Conservation (phyloP, 2,329 filamentous ascomycete species). For the Fusarium pseudonygamai region DNA sequence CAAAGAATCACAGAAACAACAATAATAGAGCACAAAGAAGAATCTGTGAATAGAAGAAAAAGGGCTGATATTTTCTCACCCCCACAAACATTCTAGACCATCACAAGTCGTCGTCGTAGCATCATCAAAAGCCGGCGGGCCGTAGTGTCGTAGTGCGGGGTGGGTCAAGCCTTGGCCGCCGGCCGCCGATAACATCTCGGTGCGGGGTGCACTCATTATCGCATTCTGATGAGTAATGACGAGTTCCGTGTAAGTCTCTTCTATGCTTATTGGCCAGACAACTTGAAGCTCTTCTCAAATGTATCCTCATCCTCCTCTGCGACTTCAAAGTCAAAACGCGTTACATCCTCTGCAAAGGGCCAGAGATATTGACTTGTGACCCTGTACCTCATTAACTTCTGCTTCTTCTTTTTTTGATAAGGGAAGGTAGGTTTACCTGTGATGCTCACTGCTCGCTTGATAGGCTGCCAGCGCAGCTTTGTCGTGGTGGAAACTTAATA, state of each 20-base stretch:
- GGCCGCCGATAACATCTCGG: slow-evolving; percentile 5
- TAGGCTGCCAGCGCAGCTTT: slow-evolving; percentile 58
- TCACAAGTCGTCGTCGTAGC: not conserved
- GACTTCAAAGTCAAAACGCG: slow-evolving; percentile 65
- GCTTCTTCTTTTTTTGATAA: rapidly evolving
- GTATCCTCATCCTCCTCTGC: slow-evolving; percentile 50
- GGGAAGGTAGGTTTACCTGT: slow-evolving; percentile 47
- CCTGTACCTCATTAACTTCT: slow-evolving; percentile 44
- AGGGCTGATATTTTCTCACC: not conserved
- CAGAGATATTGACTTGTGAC: slow-evolving; percentile 61
- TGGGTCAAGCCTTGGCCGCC: slow-evolving; percentile 14
- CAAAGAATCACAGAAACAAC: not conserved
- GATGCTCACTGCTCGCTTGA: slow-evolving; percentile 62
- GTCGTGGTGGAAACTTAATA: slow-evolving; percentile 62
- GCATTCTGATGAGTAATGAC: not conserved
- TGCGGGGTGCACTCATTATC: slow-evolving; percentile 9
- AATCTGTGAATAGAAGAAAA: not conserved
- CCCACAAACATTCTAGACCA: slow-evolving; percentile 3
- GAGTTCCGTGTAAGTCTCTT: not conserved
- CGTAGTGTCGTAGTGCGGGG: not conserved
- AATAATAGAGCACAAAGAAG: not conserved
- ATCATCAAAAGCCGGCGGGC: slow-evolving; percentile 14
- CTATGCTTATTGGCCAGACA: not conserved
- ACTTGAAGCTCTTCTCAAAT: slow-evolving; percentile 28
- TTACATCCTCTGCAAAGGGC: slow-evolving; percentile 63